Evolutionary conservation across 1,284 basidiomycete genomes (phyloP).

Genomic region (Cutaneotrichosporon sp.): DNA sequence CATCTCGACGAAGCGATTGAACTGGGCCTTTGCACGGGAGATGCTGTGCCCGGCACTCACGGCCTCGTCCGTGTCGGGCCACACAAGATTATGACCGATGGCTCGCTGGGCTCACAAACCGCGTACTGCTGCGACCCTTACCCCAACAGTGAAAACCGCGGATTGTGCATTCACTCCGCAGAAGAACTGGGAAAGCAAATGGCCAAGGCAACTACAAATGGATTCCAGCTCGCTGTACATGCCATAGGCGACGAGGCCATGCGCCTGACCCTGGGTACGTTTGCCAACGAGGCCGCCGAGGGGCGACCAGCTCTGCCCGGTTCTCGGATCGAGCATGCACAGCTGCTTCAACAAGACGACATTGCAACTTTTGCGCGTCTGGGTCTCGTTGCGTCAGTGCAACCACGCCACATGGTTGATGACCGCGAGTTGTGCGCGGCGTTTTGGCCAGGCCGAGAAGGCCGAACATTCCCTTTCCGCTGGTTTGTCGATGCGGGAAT

Average conservation of each 20-base stretch:
- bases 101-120: conserved; percentile 27
- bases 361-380: conserved; percentile 29
- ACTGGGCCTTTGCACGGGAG: conserved; percentile 25
- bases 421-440: conserved; percentile 33
- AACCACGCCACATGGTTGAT: conserved; percentile 42
- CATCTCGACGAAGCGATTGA: conserved; percentile 33
- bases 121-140: conserved; percentile 40
- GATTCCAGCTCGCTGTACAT: conserved; percentile 35
- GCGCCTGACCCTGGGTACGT: conserved; percentile 22
- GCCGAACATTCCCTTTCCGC: conserved; percentile 34
- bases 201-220: conserved; percentile 20
- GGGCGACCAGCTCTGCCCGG: conserved; percentile 22
- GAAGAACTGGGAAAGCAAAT: conserved; percentile 25
- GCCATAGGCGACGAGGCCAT: conserved; percentile 43
- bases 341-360: conserved; percentile 29
- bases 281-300: conserved; percentile 13
- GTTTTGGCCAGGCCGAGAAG: conserved; percentile 37
- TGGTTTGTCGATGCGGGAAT: conserved; percentile 31
- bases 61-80: conserved; percentile 34
- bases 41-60: conserved; percentile 24
- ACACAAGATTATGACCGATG: conserved; percentile 36
- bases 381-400: conserved; percentile 35
- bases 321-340: conserved; percentile 41
- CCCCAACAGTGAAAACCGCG: conserved; percentile 26
- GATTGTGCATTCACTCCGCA: conserved; percentile 21